Base-by-base conservation (phyloP, 2,329 filamentous ascomycete genomes). In the Trichoderma atrobrunneum region DNA sequence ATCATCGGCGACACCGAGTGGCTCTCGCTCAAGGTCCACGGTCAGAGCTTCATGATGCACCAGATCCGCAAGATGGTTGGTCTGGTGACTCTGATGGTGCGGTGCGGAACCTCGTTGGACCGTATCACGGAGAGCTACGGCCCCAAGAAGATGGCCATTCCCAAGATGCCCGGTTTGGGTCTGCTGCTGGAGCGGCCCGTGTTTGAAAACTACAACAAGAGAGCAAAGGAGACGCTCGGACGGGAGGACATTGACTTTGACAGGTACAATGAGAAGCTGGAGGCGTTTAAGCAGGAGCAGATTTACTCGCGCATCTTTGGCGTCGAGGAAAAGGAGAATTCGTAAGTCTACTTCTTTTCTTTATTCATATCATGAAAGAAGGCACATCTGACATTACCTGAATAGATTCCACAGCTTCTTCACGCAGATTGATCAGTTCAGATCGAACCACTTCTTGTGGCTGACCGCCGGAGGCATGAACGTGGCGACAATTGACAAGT, bases 21-120 rank as follows among this genome's bases (percentile, higher is more conserved):
- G 96, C 86, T 99, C 5, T 96, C 92, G 57, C 86, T 98, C 76
- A 97, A 97, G 80, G 95, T 99, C 28, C 96, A 99, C 82, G 96
- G 96, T 0, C 96, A 99, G 82, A 95, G 92, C 79, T 99, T 99
- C 87, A 99, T 99, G 96, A 99, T 99, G 96, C 96, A 99, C 82
- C 96, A 99, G 84, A 99, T 99, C 82, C 92, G 96, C 78, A 99
- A 98, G 84, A 98, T 99, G 96, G 93, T 99, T 18, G 94, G 93
- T 71, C 94, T 99, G 92, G 93, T 90, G 10, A 90, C 93, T 39
- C 86, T 99, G 73, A 86, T 95, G 7, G 92, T 97, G 7, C 91
- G 96, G 48, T 97, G 93, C 80, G 96, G 94, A 65, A 91, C 91
- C n/a, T 86, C 92, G 5, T 85, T 90, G 5, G 84, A 88, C 12